Evolutionary conservation across 768 basidiomycete genomes (phyloP), one percentile per base, ranked within the genome.

Genomic region (Amanita rubescens): DNA sequence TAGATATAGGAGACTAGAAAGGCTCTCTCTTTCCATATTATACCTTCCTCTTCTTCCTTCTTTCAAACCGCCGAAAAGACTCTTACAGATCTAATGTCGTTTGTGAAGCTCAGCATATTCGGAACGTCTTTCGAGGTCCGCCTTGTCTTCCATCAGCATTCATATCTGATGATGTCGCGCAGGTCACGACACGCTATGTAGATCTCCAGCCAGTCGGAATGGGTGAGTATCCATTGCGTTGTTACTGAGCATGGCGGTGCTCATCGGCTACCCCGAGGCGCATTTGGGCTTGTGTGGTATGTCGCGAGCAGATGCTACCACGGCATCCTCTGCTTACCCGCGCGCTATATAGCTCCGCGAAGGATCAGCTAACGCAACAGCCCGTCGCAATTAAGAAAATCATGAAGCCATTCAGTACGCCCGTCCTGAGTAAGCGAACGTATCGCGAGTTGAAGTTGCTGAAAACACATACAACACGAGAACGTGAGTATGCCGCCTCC

Each of bases 331-430:
- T 49, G 56, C 37, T 20, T 51, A 48, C 47, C 49, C 53, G 39
- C 10, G 32, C 37, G 34, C 55, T 37, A 50, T 35, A 20, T 60
- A 95, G 94, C 63, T 94, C 93, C 15, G 88, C 92, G 32, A 94
- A 94, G 69, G 90, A 95, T 68, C 94, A 97, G 70, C 81, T 98
- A 51, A 95, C 93, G 8, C 88, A 84, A 38, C 82, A 92, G 43
- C 89, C 91, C 15, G 94, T 95, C 54, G 96, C 96, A 64, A 94
- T 99, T 76, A 99, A 99, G 82, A 98, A 98, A 84, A 99, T 98
- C 76, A 98, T 98, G 95, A 99, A 99, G 70, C 96, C 96, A 6
- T 99, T 99, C 75, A 90, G 88, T 67, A 97, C 96, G 5, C 94
- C 96, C 17, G 96, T 99, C n/a, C 78, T 99, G 62, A 87, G 86